phyloP scores from a whole-genome alignment of 2,329 filamentous ascomycete genomes.

The Monilinia aucupariae region DNA sequence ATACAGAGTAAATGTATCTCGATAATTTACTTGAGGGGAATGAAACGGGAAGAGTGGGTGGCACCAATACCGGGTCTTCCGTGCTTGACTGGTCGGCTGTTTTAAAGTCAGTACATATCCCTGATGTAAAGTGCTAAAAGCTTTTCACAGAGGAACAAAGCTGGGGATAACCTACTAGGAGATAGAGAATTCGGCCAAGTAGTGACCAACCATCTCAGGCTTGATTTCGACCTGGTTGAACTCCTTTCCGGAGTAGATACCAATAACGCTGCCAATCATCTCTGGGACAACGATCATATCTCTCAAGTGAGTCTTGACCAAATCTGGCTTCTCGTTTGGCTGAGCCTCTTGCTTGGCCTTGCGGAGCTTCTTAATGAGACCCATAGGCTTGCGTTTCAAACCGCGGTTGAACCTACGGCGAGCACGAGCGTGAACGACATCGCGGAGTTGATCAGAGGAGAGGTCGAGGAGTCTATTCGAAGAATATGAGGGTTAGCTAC shows the following conservation, averaged over 20 bases:
- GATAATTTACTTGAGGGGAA: conserved; percentile 88
- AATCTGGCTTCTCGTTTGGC: conserved; percentile 99
- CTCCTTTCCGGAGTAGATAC: conserved; percentile 99
- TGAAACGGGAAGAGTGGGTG: conserved; percentile 99
- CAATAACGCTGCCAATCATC: conserved; percentile 98
- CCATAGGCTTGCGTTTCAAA: conserved; percentile 99
- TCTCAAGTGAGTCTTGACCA: conserved; percentile 98
- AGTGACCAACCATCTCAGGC: conserved; percentile 99
- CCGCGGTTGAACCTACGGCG: conserved; percentile 99
- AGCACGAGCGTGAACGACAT: conserved; percentile 98
- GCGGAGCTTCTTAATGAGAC: conserved; percentile 99
- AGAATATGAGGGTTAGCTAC: conserved; percentile 35
- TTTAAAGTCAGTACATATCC: neutral
- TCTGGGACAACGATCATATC: conserved; percentile 99
- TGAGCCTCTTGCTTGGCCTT: conserved; percentile 98
- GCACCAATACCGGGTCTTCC: conserved; percentile 99
- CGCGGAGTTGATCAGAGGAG: conserved; percentile 94
- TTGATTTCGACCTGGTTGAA: conserved; percentile 99
- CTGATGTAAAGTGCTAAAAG: neutral
- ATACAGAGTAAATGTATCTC: conserved; percentile 24
- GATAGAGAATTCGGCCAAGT: conserved; percentile 99
- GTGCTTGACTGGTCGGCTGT: conserved; percentile 99
- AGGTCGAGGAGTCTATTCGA: conserved; percentile 87
- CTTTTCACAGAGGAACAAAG: neutral
- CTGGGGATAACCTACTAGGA: conserved; percentile 73